Percentiles rank a stretch among this genome's conserved stretches.
These are phyloP conservation scores for Cyberlindnera maclurae DNA, from an alignment of 805 yeast genomes.

Conservation along the genomic window DNA sequence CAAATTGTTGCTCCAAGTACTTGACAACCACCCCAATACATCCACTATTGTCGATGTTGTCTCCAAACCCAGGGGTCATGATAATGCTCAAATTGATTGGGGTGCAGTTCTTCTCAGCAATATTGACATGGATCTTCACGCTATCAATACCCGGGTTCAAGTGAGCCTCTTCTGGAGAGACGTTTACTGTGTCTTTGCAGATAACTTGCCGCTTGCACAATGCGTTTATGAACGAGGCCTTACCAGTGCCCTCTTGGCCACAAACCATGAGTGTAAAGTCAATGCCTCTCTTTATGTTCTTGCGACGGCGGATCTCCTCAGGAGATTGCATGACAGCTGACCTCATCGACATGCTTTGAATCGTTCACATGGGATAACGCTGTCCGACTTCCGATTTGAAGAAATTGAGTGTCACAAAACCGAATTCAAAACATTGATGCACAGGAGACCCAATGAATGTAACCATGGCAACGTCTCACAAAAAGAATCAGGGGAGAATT, in stretches of 20 bases:
- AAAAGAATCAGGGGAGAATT: too few relatives aligned
- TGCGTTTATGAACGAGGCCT: constrained; percentile 65
- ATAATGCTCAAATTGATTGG: constrained; percentile 50
- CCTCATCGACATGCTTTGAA: constrained; percentile 1
- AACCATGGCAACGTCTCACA: too few relatives aligned
- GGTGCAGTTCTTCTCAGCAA: constrained; percentile 50
- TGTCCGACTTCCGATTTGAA: too few relatives aligned
- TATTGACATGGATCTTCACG: constrained; percentile 42
- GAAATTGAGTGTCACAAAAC: constrained; percentile 3
- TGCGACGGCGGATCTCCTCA: constrained; percentile 45
- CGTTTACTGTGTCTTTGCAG: constrained; percentile 14
- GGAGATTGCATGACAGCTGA: constrained; percentile 17
- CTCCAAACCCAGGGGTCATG: constrained; percentile 76
- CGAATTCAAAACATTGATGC: constrained; percentile 1
- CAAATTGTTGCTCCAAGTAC: constrained; percentile 66
- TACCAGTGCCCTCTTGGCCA: constrained; percentile 72
- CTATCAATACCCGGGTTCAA: constrained; percentile 32
- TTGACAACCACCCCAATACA: constrained; percentile 44
- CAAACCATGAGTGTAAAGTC: constrained; percentile 62
- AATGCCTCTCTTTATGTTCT: constrained; percentile 54
- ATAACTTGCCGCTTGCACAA: constrained; percentile 47
- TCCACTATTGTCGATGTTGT: constrained; percentile 56
- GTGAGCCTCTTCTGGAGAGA: constrained; percentile 29
- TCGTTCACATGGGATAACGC: background rate
- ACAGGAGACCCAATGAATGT: background rate